Evolutionary conservation across 441 rosid species (phyloP).

Genomic region (Euphorbia schlechtendalii): DNA sequence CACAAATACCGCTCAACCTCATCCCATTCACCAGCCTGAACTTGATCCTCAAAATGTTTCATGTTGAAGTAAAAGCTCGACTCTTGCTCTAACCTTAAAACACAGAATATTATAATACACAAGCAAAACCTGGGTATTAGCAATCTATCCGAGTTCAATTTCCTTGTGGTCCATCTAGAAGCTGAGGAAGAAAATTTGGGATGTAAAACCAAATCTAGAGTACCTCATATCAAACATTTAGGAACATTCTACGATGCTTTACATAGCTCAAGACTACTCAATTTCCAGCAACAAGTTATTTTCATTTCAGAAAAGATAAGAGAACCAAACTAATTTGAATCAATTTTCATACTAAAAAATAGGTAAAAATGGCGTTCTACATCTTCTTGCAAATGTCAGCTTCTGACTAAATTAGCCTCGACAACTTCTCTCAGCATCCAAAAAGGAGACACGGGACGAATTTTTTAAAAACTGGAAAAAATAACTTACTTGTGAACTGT

Average conservation of each 20-base stretch:
- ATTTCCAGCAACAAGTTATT: background rate
- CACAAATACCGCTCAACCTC: slow-evolving; percentile 81
- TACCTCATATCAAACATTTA: background rate
- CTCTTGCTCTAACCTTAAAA: slow-evolving; percentile 49
- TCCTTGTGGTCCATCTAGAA: slow-evolving; percentile 10
- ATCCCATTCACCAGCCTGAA: slow-evolving; percentile 70
- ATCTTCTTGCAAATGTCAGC: background rate
- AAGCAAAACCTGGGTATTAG: slow-evolving; percentile 3
- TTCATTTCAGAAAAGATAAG: background rate
- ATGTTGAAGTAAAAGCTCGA: slow-evolving; percentile 84
- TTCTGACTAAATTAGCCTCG: background rate
- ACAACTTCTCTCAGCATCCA: slow-evolving; percentile 15
- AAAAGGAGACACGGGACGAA: background rate
- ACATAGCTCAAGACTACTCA: background rate
- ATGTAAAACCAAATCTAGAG: background rate
- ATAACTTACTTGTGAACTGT: slow-evolving; percentile 31
- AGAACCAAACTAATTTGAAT: background rate
- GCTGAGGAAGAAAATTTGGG: slow-evolving; percentile 7
- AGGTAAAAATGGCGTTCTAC: background rate
- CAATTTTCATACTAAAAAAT: too few relatives aligned
- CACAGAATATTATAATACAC: background rate
- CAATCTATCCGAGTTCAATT: background rate
- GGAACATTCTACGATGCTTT: background rate
- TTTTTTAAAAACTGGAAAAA: background rate
- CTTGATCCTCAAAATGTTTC: slow-evolving; percentile 77